These are phyloP conservation scores for Bauhinia variegata DNA, from an alignment of 306 rosid genomes.

Conservation along the genomic window DNA sequence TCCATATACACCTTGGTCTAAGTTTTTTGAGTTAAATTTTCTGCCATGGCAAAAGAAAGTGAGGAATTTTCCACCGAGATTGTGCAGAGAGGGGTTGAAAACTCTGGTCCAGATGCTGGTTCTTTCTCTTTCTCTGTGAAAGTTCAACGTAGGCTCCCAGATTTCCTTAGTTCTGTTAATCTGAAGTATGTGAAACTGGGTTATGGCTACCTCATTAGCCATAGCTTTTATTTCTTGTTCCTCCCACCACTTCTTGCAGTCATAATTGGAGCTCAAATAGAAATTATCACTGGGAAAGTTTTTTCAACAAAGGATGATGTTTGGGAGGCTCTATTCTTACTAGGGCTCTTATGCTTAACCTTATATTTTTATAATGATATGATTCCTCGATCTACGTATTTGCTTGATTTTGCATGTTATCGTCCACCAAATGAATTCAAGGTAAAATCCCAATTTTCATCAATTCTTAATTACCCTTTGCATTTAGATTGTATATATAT, in stretches of 20 bases:
- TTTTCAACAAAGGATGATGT: slow-evolving; percentile 24
- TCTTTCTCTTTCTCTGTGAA: slow-evolving; percentile 47
- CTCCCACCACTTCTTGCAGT: slow-evolving; percentile 40
- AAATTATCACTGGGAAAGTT: slow-evolving; percentile 32
- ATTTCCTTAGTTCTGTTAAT: slow-evolving; percentile 53
- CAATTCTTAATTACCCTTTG: background rate
- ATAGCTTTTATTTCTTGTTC: slow-evolving; percentile 36
- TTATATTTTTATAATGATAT: slow-evolving; percentile 34
- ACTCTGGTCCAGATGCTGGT: slow-evolving; percentile 38
- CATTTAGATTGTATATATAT: too few relatives aligned
- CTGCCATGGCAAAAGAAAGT: slow-evolving; percentile 45
- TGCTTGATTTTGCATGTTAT: slow-evolving; percentile 73
- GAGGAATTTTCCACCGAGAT: slow-evolving; percentile 53
- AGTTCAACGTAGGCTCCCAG: slow-evolving; percentile 49
- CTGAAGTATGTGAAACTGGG: slow-evolving; percentile 57
- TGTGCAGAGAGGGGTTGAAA: slow-evolving; percentile 36
- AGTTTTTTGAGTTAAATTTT: background rate
- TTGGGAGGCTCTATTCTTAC: slow-evolving; percentile 37
- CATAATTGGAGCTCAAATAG: slow-evolving; percentile 27
- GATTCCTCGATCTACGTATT: slow-evolving; percentile 53
- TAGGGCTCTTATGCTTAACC: slow-evolving; percentile 27
- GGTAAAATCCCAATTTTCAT: slow-evolving; percentile 38
- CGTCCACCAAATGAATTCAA: slow-evolving; percentile 65
- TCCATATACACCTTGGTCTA: background rate
- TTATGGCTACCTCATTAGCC: slow-evolving; percentile 48